These are phyloP conservation scores for Tulasnella sp. DNA, from an alignment of 768 basidiomycete species.

Conservation along the genomic window DNA sequence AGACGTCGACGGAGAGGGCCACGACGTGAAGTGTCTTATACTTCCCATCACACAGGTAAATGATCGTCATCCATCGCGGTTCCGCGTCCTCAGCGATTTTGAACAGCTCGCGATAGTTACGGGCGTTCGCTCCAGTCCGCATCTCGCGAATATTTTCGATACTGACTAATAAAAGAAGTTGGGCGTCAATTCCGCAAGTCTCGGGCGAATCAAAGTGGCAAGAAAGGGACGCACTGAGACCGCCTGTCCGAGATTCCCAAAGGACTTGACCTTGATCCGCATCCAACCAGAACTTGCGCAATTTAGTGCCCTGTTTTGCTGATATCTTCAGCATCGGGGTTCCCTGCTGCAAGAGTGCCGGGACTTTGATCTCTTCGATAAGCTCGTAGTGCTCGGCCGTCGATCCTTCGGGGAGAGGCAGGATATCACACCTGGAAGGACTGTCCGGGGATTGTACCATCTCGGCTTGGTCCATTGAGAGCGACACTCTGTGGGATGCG, in stretches of 20 bases:
- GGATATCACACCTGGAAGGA: neutral
- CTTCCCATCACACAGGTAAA: conserved; percentile 62
- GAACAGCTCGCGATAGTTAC: conserved; percentile 61
- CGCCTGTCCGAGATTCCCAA: conserved; percentile 61
- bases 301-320: conserved; percentile 55
- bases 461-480: neutral
- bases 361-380: conserved; percentile 39
- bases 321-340: conserved; percentile 76
- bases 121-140: conserved; percentile 57
- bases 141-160: conserved; percentile 84
- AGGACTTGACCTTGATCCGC: conserved; percentile 71
- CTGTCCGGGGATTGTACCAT: neutral
- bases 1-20: conserved; percentile 52
- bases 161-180: conserved; percentile 42
- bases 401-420: conserved; percentile 4
- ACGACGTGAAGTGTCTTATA: conserved; percentile 85
- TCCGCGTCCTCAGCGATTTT: conserved; percentile 50
- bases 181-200: neutral
- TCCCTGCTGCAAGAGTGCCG: conserved; percentile 47
- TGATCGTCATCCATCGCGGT: conserved; percentile 71
- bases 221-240: conserved; percentile 50
- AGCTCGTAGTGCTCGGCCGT: neutral
- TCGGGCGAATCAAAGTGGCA: neutral
- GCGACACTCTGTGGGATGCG: too few relatives aligned
- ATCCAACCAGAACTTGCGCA: conserved; percentile 57